A percentile compares a stretch with the other conserved stretches of the same genome.
These are phyloP conservation scores for Backusella morwellensis DNA, from an alignment of 192 early-diverging fungal genomes.

Conservation along the genomic window DNA sequence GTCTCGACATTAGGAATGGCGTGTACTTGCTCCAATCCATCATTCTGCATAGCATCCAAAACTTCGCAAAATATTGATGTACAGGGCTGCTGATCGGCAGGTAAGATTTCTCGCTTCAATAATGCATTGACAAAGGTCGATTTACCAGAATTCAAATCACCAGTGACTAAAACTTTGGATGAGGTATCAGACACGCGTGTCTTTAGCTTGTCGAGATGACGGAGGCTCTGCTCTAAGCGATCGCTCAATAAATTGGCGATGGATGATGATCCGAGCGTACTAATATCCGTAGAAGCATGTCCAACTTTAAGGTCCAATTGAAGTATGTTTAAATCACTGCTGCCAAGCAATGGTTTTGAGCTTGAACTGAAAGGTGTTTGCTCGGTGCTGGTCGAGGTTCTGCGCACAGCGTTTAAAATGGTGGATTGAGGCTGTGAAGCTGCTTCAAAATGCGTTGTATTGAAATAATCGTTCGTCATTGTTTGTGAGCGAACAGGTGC, in stretches of 20 bases:
- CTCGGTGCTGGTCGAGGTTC: conserved; percentile 12
- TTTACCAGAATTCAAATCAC: conserved; percentile 98
- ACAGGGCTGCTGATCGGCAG: conserved; percentile 97
- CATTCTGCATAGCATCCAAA: conserved; percentile 86
- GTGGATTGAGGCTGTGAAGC: background rate
- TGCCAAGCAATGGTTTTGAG: background rate
- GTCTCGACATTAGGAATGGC: conserved; percentile 66
- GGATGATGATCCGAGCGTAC: conserved; percentile 63
- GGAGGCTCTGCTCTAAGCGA: conserved; percentile 61
- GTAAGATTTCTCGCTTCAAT: conserved; percentile 85
- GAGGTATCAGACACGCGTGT: conserved; percentile 86
- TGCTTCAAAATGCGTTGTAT: background rate
- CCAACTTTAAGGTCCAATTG: conserved; percentile 68
- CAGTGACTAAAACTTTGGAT: conserved; percentile 94
- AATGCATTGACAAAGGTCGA: conserved; percentile 96
- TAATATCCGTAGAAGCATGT: conserved; percentile 59
- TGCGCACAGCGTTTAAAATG: conserved; percentile 15
- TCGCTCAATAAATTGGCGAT: conserved; percentile 73
- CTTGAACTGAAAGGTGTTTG: background rate
- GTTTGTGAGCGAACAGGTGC: conserved; percentile 15
- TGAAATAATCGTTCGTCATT: background rate
- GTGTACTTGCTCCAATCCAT: conserved; percentile 87
- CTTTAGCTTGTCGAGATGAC: conserved; percentile 81
- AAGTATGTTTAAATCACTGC: conserved; percentile 55
- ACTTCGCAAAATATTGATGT: conserved; percentile 97